Evolutionary conservation across 2,329 filamentous ascomycete species (phyloP).

Genomic region (Nectriaceae sp.): DNA sequence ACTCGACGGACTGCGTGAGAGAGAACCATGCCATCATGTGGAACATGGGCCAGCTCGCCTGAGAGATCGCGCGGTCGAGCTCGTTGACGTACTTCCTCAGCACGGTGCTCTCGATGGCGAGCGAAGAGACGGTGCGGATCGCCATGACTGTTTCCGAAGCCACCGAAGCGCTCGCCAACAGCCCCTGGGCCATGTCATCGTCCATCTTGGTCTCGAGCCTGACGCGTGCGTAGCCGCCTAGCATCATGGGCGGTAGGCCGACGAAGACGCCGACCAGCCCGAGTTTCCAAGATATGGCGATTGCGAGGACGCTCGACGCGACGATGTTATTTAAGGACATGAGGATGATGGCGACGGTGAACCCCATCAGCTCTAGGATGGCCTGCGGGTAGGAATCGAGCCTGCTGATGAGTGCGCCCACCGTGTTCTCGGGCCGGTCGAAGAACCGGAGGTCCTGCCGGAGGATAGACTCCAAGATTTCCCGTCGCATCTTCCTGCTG

Average conservation of each 20-base stretch:
- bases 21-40: slow-evolving; percentile 43
- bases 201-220: slow-evolving; percentile 50
- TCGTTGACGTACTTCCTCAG: slow-evolving; percentile 45
- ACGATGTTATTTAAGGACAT: slow-evolving; percentile 39
- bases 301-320: slow-evolving; percentile 42
- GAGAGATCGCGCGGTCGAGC: slow-evolving; percentile 34
- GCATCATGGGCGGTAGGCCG: slow-evolving; percentile 46
- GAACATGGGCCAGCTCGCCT: slow-evolving; percentile 32
- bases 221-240: slow-evolving; percentile 49
- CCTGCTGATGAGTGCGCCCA: slow-evolving; percentile 37
- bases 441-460: slow-evolving; percentile 46
- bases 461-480: slow-evolving; percentile 34
- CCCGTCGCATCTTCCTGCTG: slow-evolving; percentile 32
- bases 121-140: slow-evolving; percentile 51
- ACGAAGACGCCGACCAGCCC: slow-evolving; percentile 49
- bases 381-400: slow-evolving; percentile 40
- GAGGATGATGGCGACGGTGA: slow-evolving; percentile 43
- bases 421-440: slow-evolving; percentile 42
- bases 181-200: slow-evolving; percentile 43
- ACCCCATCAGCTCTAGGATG: slow-evolving; percentile 45
- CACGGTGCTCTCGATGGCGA: slow-evolving; percentile 44
- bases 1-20: slow-evolving; percentile 40
- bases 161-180: slow-evolving; percentile 47
- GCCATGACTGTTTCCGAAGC: slow-evolving; percentile 52
- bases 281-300: slow-evolving; percentile 51